Conservation (phyloP, 306 rosid species). For the Prunus armeniaca region DNA sequence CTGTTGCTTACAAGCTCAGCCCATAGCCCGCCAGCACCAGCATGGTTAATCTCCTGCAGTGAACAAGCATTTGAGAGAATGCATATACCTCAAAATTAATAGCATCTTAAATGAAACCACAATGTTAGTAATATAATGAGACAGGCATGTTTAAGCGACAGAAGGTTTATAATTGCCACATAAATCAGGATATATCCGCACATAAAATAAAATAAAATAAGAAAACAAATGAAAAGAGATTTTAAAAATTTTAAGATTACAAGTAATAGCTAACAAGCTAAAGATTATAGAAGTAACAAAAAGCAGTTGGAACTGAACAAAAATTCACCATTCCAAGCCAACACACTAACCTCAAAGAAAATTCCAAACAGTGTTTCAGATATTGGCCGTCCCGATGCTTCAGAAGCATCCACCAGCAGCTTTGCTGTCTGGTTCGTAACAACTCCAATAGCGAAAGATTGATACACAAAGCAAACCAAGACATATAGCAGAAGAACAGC, state of each 20-base stretch:
- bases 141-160: background rate
- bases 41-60: conserved; percentile 79
- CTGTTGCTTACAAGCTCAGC: conserved; percentile 71
- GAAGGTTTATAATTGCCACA: background rate
- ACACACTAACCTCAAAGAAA: conserved; percentile 71
- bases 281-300: background rate
- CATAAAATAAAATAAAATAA: too few species aligned
- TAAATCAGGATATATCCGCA: background rate
- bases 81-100: background rate
- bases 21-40: conserved; percentile 85
- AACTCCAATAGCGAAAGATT: conserved; percentile 36
- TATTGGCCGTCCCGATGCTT: conserved; percentile 43
- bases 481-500: conserved; percentile 43
- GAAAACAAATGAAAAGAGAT: too few species aligned
- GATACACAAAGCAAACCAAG: conserved; percentile 33
- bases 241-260: background rate
- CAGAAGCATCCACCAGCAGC: conserved; percentile 66
- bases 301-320: background rate
- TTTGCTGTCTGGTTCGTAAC: conserved; percentile 38
- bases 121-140: background rate
- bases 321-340: background rate
- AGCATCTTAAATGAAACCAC: background rate
- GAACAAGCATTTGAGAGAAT: conserved; percentile 3
- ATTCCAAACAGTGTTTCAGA: conserved; percentile 69
- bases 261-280: too few species aligned